Evolutionary conservation across 2,329 filamentous ascomycete genomes (phyloP), one percentile per base, ranked within the genome.

Genomic region (Hypoxylon sp.): DNA sequence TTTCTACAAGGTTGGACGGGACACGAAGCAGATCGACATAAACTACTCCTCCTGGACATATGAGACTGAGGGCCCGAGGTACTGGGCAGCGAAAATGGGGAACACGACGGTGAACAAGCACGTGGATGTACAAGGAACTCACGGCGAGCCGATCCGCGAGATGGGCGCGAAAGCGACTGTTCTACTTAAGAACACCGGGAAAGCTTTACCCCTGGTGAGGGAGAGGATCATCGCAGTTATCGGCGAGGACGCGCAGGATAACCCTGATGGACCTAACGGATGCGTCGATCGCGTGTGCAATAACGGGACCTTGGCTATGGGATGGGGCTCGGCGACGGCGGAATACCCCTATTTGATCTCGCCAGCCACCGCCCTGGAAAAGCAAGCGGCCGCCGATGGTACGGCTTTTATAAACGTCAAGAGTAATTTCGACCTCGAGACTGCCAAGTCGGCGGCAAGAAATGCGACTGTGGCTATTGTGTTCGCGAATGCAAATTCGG

Each of bases 21-120:
- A 81, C 0, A 74, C 86, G 1, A 74, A 77, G 14, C 78, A 83
- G 61, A 77, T 81, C 0, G 81, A 83, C 2, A 89, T 92, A 78
- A 97, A 94, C 84, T 97, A 97, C 80, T 90, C 90, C 70, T 93
- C 93, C 8, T 98, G 95, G 94, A 92, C 90, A 0, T 81, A 84
- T 1, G 88, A 94, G 72, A 94, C 91, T 0, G 90, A 87, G 68
- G 92, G 90, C 39, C 90, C 87, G 65, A 75, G 87, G 52, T 90
- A 97, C 75, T 83, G 79, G 65, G 86, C 85, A 7, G 90, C 87
- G 7, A 80, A 87, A 46, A 83, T 88, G 65, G 87, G 87, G 48
- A 88, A 86, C 70, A 85, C 87, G 54, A 85, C 90, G 67, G 84
- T 97, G 79, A 92, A 97, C 78, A 83, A 88, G 68, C 92, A 94